Base-by-base conservation (phyloP, 805 yeast species). In the Maudiozyma saulgeensis region DNA sequence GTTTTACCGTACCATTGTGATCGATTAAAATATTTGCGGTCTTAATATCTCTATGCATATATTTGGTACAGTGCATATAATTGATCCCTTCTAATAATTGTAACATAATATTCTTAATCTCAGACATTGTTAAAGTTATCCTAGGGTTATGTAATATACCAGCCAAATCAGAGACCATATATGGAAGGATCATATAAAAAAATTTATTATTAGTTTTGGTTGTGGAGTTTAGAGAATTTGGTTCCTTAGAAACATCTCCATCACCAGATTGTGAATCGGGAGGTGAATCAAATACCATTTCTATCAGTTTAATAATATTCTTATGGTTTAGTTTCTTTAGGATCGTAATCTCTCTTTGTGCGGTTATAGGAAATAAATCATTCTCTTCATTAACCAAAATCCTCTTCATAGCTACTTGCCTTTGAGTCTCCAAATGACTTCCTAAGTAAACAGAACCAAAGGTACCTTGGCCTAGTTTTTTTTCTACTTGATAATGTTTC, bases 1-100 rank as follows among this genome's bases (percentile, higher is more conserved):
- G 79, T 60, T 91, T 91, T 38, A 95, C 72, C 8, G 79, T 70
- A 0, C 99, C 99, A 46, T 74, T 69, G 47, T 74, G 77, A 59
- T 85, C 90, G 8, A 93, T 75, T 38, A 93, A 74, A 34, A 93
- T 85, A 60, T 93, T 93, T n/a, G 99, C 96, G 0, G 98, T 89
- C 66, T 93, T 93, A 51, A 93, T 87, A 62, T 93, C 99, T 50
- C 99, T 76, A 65, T 93, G 99, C 64, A 84, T 61, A 58, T 60
- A 75, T 74, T 54, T 77, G 67, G 55, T 68, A 57, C 67, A 61
- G 48, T 66, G 99, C 31, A 93, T 78, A 61, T 82, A 93, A 51
- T 85, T 79, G 38, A 93, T 75, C 7, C 98, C 99, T 47, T 73
- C 70, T 7, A 95, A 70, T 38, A 93, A 67, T 67, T 93, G 99